phyloP scores from a whole-genome alignment of 164 flowering plant species.

The Aristolochia californica region DNA sequence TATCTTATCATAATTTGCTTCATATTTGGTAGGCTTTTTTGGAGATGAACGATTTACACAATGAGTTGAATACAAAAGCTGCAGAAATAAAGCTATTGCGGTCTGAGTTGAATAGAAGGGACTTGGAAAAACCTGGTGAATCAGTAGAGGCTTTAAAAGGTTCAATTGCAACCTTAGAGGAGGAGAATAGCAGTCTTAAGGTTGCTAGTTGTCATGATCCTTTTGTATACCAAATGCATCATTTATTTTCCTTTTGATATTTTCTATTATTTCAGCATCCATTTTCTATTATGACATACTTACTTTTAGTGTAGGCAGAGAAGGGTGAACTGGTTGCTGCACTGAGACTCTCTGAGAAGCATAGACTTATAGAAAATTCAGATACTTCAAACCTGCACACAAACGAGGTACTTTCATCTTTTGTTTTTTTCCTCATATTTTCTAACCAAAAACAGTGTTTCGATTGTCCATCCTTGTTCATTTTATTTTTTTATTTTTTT shows the following conservation, averaged over 20 bases:
- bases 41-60: slow-evolving; percentile 42
- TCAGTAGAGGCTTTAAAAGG: slow-evolving; percentile 32
- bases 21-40: background rate
- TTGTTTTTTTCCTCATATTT: background rate
- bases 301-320: slow-evolving; percentile 37
- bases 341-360: slow-evolving; percentile 19
- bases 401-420: slow-evolving; percentile 27
- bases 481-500: too few species aligned
- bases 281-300: background rate
- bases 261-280: background rate
- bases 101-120: slow-evolving; percentile 40
- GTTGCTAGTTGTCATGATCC: slow-evolving; percentile 20
- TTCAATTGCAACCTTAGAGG: slow-evolving; percentile 40
- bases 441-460: background rate
- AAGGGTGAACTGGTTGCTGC: slow-evolving; percentile 47
- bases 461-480: background rate
- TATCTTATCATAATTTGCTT: background rate
- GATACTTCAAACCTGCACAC: slow-evolving; percentile 16
- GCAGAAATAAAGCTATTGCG: slow-evolving; percentile 52
- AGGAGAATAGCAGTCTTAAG: slow-evolving; percentile 64
- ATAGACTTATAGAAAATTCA: slow-evolving; percentile 16
- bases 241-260: too few species aligned
- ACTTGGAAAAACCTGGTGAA: slow-evolving; percentile 27
- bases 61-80: slow-evolving; percentile 51
- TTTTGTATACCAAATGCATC: background rate